Evolutionary conservation across 768 basidiomycete species (phyloP), one percentile per base, ranked within the genome.

Genomic region (Serpula lacrymans): DNA sequence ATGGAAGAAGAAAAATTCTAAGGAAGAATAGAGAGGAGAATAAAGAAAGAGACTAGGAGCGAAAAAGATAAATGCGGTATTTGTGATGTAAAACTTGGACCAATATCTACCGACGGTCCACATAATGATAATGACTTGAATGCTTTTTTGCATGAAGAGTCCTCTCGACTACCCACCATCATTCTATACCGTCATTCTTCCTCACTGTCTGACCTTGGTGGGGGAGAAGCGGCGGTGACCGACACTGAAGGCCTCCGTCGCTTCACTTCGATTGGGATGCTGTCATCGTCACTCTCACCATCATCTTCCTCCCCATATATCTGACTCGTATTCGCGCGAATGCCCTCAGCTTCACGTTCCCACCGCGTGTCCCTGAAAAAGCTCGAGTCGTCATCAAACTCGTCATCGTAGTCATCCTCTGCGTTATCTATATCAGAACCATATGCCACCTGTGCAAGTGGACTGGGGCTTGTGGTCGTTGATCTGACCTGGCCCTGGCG

Each of bases 201-300:
- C n/a, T n/a, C n/a, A n/a, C n/a, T n/a, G 38, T 55, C 53, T 45
- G 48, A 48, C 20, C 48, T 45, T 12, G 58, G 54, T 22, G 59
- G 58, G 5, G 47, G 37, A 16, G 61, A 54, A n/a, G 52, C 41
- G 18, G 52, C 47, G 13, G 45, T 45, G 23, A 57, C 42, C 30
- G 59, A 63, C 2, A 61, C 48, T 37, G 63, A 63, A 18, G 63
- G 59, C 31, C 59, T 50, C 33, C 63, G 56, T 33, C 63, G 61
- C 47, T 61, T 63, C 45, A 68, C 48, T 37, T 63, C 62, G 47
- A 62, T 55, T 37, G 64, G 57, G 14, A 50, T 41, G 17, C 25
- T 55, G 41, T 65, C 68, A 16, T 69, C 69, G 3, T 61, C 67
- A 32, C 58, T 60, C 45, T 62, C 64, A 34, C 63, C 67, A 16